Conservation (phyloP, 129 eudicot genomes). For the Lonicera japonica region DNA sequence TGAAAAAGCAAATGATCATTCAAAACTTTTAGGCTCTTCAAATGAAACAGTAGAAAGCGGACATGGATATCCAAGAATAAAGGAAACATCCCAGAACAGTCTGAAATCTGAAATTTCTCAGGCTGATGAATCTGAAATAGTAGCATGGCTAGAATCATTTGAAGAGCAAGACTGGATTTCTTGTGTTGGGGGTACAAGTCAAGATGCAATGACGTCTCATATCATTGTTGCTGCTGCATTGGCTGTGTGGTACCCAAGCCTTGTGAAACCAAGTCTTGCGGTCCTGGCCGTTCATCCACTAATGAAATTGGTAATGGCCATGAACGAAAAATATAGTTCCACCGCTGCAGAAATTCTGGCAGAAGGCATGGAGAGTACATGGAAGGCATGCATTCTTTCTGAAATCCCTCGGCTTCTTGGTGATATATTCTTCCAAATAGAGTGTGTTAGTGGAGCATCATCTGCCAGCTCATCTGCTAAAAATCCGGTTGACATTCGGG, state of each 20-base stretch:
- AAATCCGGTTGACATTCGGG: slow-evolving; percentile 49
- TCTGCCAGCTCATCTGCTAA: slow-evolving; percentile 34
- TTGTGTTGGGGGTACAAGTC: slow-evolving; percentile 90
- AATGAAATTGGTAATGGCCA: slow-evolving; percentile 83
- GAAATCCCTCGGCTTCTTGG: slow-evolving; percentile 80
- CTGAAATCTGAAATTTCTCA: slow-evolving; percentile 18
- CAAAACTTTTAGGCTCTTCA: slow-evolving; percentile 11
- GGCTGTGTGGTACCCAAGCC: slow-evolving; percentile 96
- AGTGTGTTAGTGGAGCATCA: slow-evolving; percentile 53
- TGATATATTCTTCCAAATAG: slow-evolving; percentile 86
- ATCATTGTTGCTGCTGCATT: slow-evolving; percentile 92
- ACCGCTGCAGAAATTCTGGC: slow-evolving; percentile 93
- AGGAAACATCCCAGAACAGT: slow-evolving; percentile 7
- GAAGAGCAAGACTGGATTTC: slow-evolving; percentile 94
- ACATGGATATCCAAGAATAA: slow-evolving; percentile 12
- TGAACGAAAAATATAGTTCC: slow-evolving; percentile 81
- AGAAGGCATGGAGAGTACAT: slow-evolving; percentile 97
- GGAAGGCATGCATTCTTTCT: slow-evolving; percentile 70
- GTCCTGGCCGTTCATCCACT: slow-evolving; percentile 53
- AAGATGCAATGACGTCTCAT: slow-evolving; percentile 95
- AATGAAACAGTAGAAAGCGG: slow-evolving; percentile 19
- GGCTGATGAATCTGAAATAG: slow-evolving; percentile 53
- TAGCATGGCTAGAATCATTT: slow-evolving; percentile 86
- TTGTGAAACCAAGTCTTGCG: slow-evolving; percentile 74
- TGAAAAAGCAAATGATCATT: slow-evolving; percentile 28